Base-by-base conservation (phyloP, 345 rosid species). In the Populus davidiana region DNA sequence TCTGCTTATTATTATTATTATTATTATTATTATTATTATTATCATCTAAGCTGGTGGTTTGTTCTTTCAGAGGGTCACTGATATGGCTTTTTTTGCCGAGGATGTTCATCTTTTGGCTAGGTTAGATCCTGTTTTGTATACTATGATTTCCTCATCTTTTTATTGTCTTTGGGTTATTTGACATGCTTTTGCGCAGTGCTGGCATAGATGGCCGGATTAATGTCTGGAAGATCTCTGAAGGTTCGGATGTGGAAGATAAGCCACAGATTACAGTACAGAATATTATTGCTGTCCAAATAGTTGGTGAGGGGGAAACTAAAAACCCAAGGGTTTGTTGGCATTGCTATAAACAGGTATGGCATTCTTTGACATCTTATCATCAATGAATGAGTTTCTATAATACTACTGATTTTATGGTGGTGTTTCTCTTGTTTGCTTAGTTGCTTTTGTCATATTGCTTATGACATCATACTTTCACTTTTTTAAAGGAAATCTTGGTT, bases 271-370 rank as follows among this genome's bases (percentile, higher is more conserved):
- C 90, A 31, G 97, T 91, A 74, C 84, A 84, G 69, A 78, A 81
- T 67, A 84, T 88, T 69, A 67, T 87, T 81, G 90, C 97, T 63
- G 80, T 92, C 81, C 92, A 92, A 68, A 87, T 95, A 71, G 71
- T 74, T 33, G 91, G 90, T 35, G 88, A 88, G 78, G 89, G 70
- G 38, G 90, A 92, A 67, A 79, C 83, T 75, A 82, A 78, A 63
- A 91, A 92, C 84, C 98, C 98, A 17, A 87, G 89, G 50, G 88
- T 93, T 69, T 95, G 97, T 85, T 95, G 99, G 99, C 98, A 95
- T 75, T 87, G 87, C 75, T 91, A 92, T 86, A 95, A 90, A 77
- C 97, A 91, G 83, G 99, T 93, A 89, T 52, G 77, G 49, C 36
- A n/a, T 73, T 67, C 56, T 23, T 50, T 52, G 59, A 27, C 8